Evolutionary conservation across 768 basidiomycete genomes (phyloP).

Genomic region (Termitomyces eurrhizus): DNA sequence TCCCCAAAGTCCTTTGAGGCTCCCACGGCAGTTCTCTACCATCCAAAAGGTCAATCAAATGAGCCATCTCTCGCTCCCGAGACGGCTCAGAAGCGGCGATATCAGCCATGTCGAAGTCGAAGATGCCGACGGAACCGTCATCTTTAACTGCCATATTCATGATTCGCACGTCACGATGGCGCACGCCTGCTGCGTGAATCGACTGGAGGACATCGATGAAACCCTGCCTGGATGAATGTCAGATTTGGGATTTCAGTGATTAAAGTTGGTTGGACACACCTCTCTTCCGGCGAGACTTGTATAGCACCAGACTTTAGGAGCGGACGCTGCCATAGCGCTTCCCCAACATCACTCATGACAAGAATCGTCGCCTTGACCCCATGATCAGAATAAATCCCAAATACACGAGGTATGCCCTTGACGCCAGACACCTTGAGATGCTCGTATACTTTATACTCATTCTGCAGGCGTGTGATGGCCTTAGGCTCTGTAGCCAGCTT

Average conservation of each 20-base stretch:
- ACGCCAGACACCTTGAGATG: slow-evolving; percentile 9
- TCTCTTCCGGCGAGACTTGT: slow-evolving; percentile 1
- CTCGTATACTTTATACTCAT: slow-evolving; percentile 17
- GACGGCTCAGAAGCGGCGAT: slow-evolving; percentile 6
- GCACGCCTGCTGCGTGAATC: slow-evolving; percentile 22
- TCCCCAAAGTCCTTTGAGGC: neutral
- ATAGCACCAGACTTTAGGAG: neutral
- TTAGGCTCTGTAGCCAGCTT: slow-evolving; percentile 9
- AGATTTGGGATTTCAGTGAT: neutral
- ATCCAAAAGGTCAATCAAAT: slow-evolving; percentile 7
- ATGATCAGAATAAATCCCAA: slow-evolving; percentile 16
- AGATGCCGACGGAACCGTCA: slow-evolving; percentile 16
- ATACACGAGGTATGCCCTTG: slow-evolving; percentile 10
- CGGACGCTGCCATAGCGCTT: slow-evolving; percentile 3
- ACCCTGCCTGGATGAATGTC: slow-evolving; percentile 9
- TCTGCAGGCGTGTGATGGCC: slow-evolving; percentile 7
- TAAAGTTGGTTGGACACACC: neutral
- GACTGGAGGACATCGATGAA: slow-evolving; percentile 14
- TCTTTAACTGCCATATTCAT: slow-evolving; percentile 21
- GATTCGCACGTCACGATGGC: slow-evolving; percentile 22
- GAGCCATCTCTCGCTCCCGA: slow-evolving; percentile 10
- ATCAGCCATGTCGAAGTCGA: slow-evolving; percentile 23
- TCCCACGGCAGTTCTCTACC: slow-evolving; percentile 2
- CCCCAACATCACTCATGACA: slow-evolving; percentile 16
- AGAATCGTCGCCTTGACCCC: slow-evolving; percentile 11